phyloP scores from a whole-genome alignment of 805 yeast species.

The Candida krabiensis region DNA sequence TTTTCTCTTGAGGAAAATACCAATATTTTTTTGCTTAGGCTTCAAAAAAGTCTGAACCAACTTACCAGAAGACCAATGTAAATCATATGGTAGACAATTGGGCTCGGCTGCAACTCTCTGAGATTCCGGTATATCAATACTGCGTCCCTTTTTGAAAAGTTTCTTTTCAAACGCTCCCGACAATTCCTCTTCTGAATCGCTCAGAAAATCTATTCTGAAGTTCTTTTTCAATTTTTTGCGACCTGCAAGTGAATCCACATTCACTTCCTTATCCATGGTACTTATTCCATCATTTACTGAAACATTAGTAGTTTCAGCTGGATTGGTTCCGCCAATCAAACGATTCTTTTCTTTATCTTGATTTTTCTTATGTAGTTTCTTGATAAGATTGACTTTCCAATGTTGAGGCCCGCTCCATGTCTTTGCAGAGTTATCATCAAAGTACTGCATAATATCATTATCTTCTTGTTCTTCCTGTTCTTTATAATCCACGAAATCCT shows the following conservation, averaged over 20 bases:
- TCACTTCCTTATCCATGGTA: not conserved
- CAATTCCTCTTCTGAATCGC: constrained; percentile 18
- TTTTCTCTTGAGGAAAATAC: constrained; percentile 18
- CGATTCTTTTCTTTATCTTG: not conserved
- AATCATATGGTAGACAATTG: constrained; percentile 34
- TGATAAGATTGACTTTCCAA: constrained; percentile 74
- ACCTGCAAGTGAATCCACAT: constrained; percentile 1
- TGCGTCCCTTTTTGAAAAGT: constrained; percentile 24
- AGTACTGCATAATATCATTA: constrained; percentile 71
- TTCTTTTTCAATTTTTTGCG: constrained; percentile 34
- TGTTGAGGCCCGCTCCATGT: constrained; percentile 89
- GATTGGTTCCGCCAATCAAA: not conserved
- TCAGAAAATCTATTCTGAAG: constrained; percentile 22
- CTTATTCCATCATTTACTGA: not conserved
- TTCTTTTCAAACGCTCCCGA: constrained; percentile 38
- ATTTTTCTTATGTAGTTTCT: constrained; percentile 30
- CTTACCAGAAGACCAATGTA: constrained; percentile 65
- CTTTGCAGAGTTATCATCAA: constrained; percentile 63
- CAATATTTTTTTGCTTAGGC: constrained; percentile 40
- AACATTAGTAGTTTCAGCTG: not conserved
- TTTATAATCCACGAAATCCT: constrained; percentile 1
- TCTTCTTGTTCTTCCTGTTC: constrained; percentile 34
- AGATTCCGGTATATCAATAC: constrained; percentile 42
- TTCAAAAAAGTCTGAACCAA: constrained; percentile 68
- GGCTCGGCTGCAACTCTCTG: constrained; percentile 29